Percentiles rank a stretch among this genome's conserved stretches.
Conservation (phyloP, 1,139 yeast genomes). For the Geotrichum histeridarum region DNA sequence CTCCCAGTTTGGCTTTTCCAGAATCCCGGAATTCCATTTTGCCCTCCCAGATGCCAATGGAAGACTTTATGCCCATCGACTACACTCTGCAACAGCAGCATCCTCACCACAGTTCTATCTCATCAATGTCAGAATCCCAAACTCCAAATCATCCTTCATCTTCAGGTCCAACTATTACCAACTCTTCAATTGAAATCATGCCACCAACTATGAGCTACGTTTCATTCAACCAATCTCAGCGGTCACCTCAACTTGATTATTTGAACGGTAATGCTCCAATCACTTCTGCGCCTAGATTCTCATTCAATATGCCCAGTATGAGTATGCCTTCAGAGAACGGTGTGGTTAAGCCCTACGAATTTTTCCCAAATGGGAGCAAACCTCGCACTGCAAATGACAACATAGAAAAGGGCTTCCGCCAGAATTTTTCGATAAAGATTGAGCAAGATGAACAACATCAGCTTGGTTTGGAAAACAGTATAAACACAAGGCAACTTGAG, state of each 20-base stretch:
- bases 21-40: not conserved
- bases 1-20: not conserved
- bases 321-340: no score
- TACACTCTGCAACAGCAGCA: conserved; percentile 1
- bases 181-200: not conserved
- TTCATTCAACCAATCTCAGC: not conserved
- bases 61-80: not conserved
- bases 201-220: not conserved
- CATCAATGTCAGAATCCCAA: not conserved
- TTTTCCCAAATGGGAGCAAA: not conserved
- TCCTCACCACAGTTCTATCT: not conserved
- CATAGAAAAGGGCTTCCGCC: not conserved
- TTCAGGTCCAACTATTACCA: not conserved
- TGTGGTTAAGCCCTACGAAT: not conserved
- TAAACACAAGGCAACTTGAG: no score
- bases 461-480: no score
- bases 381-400: not conserved
- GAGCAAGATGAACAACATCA: no score
- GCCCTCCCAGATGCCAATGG: not conserved
- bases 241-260: not conserved
- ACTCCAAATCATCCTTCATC: not conserved
- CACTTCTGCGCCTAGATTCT: no score
- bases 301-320: no score
- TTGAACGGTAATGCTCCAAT: no score
- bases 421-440: no score